Conservation (phyloP, 2,329 filamentous ascomycete species). For the Eutypella sp. region DNA sequence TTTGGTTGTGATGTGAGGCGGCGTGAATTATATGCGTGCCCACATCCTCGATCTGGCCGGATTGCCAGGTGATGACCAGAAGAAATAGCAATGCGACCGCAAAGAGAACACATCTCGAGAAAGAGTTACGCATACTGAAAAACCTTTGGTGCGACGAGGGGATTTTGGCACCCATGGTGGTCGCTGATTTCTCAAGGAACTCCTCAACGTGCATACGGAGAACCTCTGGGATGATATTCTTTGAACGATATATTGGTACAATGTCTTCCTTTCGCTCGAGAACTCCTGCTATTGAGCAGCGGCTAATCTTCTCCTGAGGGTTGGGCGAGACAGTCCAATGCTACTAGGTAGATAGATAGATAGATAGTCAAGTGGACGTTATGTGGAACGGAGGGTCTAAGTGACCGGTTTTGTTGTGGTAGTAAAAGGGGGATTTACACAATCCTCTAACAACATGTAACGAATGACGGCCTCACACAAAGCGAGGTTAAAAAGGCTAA, state of each 20-base stretch:
- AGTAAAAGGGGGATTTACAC: conserved; percentile 4
- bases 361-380: too few relatives aligned
- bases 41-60: conserved; percentile 35
- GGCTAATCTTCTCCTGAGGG: too few relatives aligned
- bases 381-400: not conserved
- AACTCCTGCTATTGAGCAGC: too few relatives aligned
- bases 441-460: conserved; percentile 12
- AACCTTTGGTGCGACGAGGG: conserved; percentile 35
- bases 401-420: not conserved
- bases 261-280: too few relatives aligned
- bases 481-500: too few relatives aligned
- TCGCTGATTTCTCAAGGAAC: conserved; percentile 8
- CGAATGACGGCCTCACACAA: conserved; percentile 17
- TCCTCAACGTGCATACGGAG: not conserved
- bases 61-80: conserved; percentile 35
- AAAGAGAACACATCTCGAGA: conserved; percentile 40
- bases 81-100: conserved; percentile 39
- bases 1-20: conserved; percentile 28
- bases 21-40: conserved; percentile 37
- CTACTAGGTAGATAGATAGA: too few relatives aligned
- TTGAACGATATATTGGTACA: too few relatives aligned
- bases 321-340: too few relatives aligned
- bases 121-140: conserved; percentile 45
- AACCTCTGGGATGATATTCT: too few relatives aligned
- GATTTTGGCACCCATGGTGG: conserved; percentile 36